These are phyloP conservation scores for Microascus cirrosus DNA, from an alignment of 2,329 filamentous ascomycete genomes.

Conservation along the genomic window DNA sequence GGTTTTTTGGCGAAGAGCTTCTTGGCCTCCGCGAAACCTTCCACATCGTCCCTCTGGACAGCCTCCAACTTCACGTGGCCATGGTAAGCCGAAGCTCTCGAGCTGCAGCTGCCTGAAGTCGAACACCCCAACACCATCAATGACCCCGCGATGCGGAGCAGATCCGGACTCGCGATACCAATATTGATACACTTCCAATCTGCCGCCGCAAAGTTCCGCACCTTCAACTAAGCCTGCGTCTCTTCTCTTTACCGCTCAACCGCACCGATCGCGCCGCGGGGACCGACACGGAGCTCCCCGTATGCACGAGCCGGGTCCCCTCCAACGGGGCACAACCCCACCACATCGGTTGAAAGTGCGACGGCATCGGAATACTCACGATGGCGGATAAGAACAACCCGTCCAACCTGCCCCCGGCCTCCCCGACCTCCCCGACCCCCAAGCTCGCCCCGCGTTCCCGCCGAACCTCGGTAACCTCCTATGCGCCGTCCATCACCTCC, in stretches of 20 bases:
- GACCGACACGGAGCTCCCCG: background rate
- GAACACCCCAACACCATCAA: background rate
- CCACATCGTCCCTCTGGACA: too few species aligned
- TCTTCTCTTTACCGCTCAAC: background rate
- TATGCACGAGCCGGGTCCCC: background rate
- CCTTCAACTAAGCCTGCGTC: background rate
- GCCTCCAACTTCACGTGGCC: background rate
- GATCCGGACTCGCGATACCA: background rate
- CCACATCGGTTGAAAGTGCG: background rate
- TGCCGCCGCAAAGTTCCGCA: background rate
- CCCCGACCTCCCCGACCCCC: background rate
- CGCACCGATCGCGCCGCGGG: background rate
- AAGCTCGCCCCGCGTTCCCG: constrained; percentile 15
- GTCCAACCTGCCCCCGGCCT: background rate
- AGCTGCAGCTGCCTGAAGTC: background rate
- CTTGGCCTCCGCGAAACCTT: too few species aligned
- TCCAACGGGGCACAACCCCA: background rate
- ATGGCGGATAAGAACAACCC: background rate
- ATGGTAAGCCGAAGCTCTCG: background rate
- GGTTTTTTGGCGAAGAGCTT: too few species aligned
- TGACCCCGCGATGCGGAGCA: background rate
- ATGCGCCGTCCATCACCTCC: constrained; percentile 26
- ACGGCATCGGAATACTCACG: background rate
- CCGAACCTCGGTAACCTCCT: constrained; percentile 25
- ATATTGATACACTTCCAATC: background rate